A percentile compares a stretch with the other conserved stretches of the same genome.
Conservation (phyloP, 331 rosid genomes). For the Acacia pycnantha region DNA sequence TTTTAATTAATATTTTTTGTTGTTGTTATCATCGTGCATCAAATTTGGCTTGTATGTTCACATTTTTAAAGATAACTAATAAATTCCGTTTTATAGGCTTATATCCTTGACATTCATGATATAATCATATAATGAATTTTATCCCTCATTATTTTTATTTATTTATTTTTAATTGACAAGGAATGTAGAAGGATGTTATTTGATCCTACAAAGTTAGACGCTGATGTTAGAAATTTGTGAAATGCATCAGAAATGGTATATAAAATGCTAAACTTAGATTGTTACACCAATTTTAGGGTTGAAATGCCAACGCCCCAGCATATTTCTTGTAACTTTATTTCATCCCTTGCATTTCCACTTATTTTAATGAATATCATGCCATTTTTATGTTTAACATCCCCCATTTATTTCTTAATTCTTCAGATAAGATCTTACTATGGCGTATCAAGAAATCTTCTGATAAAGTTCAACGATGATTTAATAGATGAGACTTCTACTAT, state of each 20-base stretch:
- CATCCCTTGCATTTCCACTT: background rate
- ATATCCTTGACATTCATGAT: constrained; percentile 4
- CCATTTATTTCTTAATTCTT: constrained; percentile 27
- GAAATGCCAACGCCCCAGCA: background rate
- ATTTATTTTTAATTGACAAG: background rate
- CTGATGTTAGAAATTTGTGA: background rate
- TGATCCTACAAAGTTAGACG: constrained; percentile 1
- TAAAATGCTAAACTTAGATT: background rate
- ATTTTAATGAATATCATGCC: background rate
- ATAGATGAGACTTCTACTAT: constrained; percentile 84
- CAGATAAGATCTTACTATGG: constrained; percentile 97
- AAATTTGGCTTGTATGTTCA: constrained; percentile 12
- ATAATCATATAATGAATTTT: background rate
- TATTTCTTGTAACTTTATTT: background rate
- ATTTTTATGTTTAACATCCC: background rate
- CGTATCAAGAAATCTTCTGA: constrained; percentile 81
- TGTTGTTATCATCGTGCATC: too few species aligned
- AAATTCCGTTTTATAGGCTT: background rate
- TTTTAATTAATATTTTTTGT: too few species aligned
- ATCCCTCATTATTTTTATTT: background rate
- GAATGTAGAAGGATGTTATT: background rate
- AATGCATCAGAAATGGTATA: background rate
- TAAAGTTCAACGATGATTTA: constrained; percentile 79
- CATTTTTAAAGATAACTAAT: background rate
- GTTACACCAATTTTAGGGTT: background rate